Evolutionary conservation across 768 basidiomycete genomes (phyloP), one percentile per base, ranked within the genome.

Genomic region (Pleurotus giganteus): DNA sequence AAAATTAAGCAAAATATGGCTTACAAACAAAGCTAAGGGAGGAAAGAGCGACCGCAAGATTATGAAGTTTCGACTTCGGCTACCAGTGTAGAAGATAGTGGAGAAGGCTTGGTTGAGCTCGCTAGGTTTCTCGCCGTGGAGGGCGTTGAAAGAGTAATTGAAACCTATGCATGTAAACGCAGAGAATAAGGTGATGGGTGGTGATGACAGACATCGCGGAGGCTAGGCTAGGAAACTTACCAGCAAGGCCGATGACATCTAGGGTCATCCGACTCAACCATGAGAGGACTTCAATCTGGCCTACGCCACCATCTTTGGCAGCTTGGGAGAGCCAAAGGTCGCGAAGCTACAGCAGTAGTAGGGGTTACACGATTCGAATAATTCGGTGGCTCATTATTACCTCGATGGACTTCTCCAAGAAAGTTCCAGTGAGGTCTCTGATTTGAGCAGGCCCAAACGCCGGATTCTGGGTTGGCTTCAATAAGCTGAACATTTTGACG

Each of bases 241-340:
- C 84, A 71, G 74, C 85, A 32, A 87, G 72, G 7, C 89, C 89
- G 47, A 94, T 91, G 53, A 89, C 80, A 58, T 92, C 91, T 7
- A 92, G 72, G 3, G 89, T 90, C 46, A 80, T 79, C 53, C 80
- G 81, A 37, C 81, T 83, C 2, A 91, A 71, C 81, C 84, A 89
- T 3, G 74, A 70, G 32, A 86, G 70, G 2, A 84, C 80, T 32
- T 94, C 85, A 28, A 90, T 71, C 5, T 67, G 68, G 4, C 58
- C 67, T 1, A 43, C 56, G 32, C 47, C 62, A 11, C 61, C 64
- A 46, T 55, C 23, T 37, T 67, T 66, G 17, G 62, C 53, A 19
- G 72, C 67, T 57, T 79, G 71, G 1, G 60, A 45, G 0, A 58
- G 59, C 80, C 74, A 80, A 43, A 78, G 58, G 53, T 84, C 81